Evolutionary conservation across 805 yeast species (phyloP).

Genomic region (Metschnikowia amazonensis): DNA sequence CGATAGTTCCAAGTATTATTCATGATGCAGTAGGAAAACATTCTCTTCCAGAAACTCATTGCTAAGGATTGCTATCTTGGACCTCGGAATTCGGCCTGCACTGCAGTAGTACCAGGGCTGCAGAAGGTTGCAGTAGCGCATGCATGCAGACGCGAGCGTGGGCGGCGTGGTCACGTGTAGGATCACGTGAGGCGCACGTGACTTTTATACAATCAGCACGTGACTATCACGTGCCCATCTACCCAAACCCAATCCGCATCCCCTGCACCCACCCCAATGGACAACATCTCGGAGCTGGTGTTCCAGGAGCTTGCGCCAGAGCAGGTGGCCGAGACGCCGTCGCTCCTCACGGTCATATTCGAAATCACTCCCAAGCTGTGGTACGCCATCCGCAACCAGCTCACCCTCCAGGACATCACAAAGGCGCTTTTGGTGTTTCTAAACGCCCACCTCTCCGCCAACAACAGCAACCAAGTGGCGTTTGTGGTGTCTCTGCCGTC

Average conservation of each 20-base stretch:
- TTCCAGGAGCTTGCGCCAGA: slow-evolving; percentile 37
- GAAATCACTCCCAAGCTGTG: slow-evolving; percentile 76
- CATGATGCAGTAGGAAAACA: no score
- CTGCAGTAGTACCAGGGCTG: no score
- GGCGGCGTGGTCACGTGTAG: no score
- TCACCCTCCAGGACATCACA: slow-evolving; percentile 55
- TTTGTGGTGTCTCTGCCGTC: slow-evolving; percentile 70
- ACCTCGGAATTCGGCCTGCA: no score
- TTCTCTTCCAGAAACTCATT: no score
- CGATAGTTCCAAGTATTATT: no score
- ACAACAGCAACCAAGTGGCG: slow-evolving; percentile 79
- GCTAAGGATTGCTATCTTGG: no score
- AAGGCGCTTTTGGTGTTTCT: slow-evolving; percentile 69
- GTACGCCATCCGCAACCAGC: slow-evolving; percentile 44
- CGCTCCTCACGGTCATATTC: slow-evolving; percentile 69
- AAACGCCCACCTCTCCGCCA: slow-evolving; percentile 84
- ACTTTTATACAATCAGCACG: no score
- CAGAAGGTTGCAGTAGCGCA: no score
- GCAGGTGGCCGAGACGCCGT: slow-evolving; percentile 50
- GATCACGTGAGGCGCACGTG: no score
- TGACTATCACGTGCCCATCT: not conserved
- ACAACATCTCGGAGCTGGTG: slow-evolving; percentile 61
- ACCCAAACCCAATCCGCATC: not conserved
- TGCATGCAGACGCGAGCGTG: no score
- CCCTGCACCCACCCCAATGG: slow-evolving; percentile 39